These are phyloP conservation scores for Boletus semigastroideus DNA, from an alignment of 1,284 basidiomycete species.

Conservation along the genomic window DNA sequence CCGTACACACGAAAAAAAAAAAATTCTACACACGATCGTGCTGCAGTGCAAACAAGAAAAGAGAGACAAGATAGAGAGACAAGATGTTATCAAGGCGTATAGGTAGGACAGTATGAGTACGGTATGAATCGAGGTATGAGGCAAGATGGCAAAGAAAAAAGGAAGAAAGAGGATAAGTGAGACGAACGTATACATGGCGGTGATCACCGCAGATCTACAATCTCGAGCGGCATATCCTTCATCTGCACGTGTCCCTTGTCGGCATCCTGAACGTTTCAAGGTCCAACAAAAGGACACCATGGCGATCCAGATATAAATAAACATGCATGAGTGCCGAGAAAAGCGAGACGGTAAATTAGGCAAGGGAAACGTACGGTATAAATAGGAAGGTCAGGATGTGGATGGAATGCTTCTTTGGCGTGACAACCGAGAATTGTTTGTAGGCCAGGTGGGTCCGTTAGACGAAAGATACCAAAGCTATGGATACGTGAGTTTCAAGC, in stretches of 20 bases:
- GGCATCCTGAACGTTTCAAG: constrained; percentile 50
- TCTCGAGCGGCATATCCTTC: constrained; percentile 66
- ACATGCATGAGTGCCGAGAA: constrained; percentile 1
- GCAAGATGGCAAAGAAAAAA: neutral
- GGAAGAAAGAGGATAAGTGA: neutral
- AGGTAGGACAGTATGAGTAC: neutral
- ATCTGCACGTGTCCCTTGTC: constrained; percentile 81
- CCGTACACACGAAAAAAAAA: too few relatives aligned
- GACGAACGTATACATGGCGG: neutral
- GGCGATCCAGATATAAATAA: neutral
- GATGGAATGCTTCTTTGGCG: constrained; percentile 78
- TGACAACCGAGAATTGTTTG: constrained; percentile 66
- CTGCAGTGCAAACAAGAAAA: too few relatives aligned
- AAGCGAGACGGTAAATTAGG: neutral
- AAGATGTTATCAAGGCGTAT: neutral
- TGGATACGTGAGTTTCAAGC: neutral
- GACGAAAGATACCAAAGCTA: constrained; percentile 83
- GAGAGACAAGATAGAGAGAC: too few relatives aligned
- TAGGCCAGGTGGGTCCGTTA: constrained; percentile 83
- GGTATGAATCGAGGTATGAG: neutral
- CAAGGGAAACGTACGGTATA: constrained; percentile 60
- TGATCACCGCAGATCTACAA: constrained; percentile 62
- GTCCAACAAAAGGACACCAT: neutral
- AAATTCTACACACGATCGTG: too few relatives aligned
- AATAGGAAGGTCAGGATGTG: constrained; percentile 76